These are phyloP conservation scores for Fragilariopsis cylindrus DNA, from an alignment of 108 stramenopile species.

Conservation along the genomic window DNA sequence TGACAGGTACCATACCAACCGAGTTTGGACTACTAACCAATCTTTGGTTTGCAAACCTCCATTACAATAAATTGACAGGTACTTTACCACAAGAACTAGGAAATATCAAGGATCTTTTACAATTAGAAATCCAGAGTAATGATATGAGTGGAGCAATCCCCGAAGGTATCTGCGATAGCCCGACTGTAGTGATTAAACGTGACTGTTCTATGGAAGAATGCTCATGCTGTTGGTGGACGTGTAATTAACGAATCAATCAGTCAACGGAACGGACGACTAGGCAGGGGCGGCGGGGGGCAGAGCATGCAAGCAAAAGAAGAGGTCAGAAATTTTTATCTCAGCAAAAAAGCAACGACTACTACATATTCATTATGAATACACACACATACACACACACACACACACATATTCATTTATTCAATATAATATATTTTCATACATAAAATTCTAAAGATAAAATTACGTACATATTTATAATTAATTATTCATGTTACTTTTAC, in stretches of 20 bases:
- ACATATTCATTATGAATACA: not conserved
- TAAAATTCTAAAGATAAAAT: not conserved
- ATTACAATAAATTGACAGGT: constrained; percentile 36
- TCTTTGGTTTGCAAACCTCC: constrained; percentile 14
- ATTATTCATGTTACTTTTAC: not conserved
- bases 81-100: constrained; percentile 48
- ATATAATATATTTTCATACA: not conserved
- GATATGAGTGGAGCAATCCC: constrained; percentile 21
- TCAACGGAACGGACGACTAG: not conserved
- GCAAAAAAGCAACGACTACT: not conserved
- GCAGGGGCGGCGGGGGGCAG: not conserved
- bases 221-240: not conserved
- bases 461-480: not conserved
- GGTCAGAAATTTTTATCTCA: not conserved
- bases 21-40: constrained; percentile 43
- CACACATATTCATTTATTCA: too few species aligned
- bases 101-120: constrained; percentile 18
- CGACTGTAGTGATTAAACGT: not conserved
- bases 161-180: not conserved
- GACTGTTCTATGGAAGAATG: not conserved
- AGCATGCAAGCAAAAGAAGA: not conserved
- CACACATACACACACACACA: not conserved
- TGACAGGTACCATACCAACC: constrained; percentile 41
- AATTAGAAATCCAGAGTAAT: constrained; percentile 28
- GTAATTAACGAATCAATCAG: not conserved